These are phyloP conservation scores for Kalmusia sp. DNA, from an alignment of 2,329 filamentous ascomycete genomes.

Conservation along the genomic window DNA sequence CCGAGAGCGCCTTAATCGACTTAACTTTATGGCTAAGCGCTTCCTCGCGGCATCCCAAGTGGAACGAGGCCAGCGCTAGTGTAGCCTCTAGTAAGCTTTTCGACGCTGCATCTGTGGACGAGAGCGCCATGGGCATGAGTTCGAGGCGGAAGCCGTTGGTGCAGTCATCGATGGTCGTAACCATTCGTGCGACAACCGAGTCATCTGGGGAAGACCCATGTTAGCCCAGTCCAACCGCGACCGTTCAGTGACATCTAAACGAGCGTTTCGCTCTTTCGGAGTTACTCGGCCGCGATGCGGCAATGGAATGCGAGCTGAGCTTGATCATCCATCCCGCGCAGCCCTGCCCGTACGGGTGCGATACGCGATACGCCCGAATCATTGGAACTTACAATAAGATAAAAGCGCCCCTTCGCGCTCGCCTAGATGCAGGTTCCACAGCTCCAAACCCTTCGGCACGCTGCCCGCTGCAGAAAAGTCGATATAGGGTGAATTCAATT, in stretches of 20 bases:
- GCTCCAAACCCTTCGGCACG: conserved; percentile 1
- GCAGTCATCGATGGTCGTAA: conserved; percentile 55
- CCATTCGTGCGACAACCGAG: conserved; percentile 52
- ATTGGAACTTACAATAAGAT: conserved; percentile 32
- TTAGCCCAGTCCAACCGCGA: not conserved
- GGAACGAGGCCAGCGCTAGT: conserved; percentile 54
- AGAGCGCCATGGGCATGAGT: conserved; percentile 56
- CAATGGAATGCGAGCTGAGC: conserved; percentile 3
- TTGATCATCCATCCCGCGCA: too few species aligned
- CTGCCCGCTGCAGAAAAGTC: not conserved
- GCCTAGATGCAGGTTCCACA: not conserved
- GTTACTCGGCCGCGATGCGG: not conserved
- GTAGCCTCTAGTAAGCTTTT: conserved; percentile 54
- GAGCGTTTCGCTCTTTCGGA: not conserved
- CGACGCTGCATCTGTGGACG: conserved; percentile 41
- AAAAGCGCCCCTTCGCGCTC: conserved; percentile 22
- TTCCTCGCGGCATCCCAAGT: conserved; percentile 48
- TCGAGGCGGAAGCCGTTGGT: conserved; percentile 56
- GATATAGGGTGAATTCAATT: not conserved
- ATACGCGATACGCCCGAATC: not conserved
- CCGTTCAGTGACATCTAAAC: not conserved
- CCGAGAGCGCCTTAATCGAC: conserved; percentile 51
- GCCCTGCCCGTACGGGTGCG: not conserved
- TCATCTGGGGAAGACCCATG: conserved; percentile 47
- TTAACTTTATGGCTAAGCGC: conserved; percentile 53